Evolutionary conservation across 805 yeast genomes (phyloP), one percentile per base, ranked within the genome.

Genomic region (Saccharomycopsis synnaedendra): DNA sequence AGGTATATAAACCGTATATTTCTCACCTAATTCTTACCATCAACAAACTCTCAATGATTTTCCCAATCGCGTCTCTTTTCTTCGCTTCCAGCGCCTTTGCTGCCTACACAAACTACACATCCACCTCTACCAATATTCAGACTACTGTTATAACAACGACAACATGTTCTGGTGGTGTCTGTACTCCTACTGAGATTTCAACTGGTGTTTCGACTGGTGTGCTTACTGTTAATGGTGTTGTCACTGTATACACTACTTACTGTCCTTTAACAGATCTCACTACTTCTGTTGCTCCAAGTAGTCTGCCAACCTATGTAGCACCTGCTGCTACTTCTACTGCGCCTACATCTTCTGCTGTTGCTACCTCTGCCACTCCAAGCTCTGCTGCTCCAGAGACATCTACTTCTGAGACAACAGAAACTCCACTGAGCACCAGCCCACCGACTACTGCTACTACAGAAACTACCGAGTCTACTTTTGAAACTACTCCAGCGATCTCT

Each of bases 91-190:
- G 37, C 38, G 50, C 45, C 38, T 38, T 42, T 39, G 45, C 53
- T 43, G 19, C 19, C 46, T 39, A 43, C 50, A 39, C 44, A 40
- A 41, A 49, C 38, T 19, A 39, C 48, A 48, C 51, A 42, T 32
- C 45, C 36, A 40, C 39, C 39, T 44, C 40, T 30, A 32, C 36
- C 49, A 41, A 43, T 11, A 34, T 46, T 4, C 41, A 44, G 28
- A 61, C 68, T 49, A 63, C 64, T 39, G 54, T 62, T 41, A 48
- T 65, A 37, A 56, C 61, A 27, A 38, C 55, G 41, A 58, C 61
- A 19, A 53, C 60, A 37, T 59, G 62, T 50, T 40, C 51, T 28
- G 43, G 54, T 11, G 39, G 54, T 44, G 46, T 29, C 7, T 59
- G 63, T 49, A 19, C 53, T 32, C 47, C 41, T 32, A 35, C 54